These are phyloP conservation scores for Rhizopus arrhizus DNA, from an alignment of 371 early-diverging fungal species.

Conservation along the genomic window DNA sequence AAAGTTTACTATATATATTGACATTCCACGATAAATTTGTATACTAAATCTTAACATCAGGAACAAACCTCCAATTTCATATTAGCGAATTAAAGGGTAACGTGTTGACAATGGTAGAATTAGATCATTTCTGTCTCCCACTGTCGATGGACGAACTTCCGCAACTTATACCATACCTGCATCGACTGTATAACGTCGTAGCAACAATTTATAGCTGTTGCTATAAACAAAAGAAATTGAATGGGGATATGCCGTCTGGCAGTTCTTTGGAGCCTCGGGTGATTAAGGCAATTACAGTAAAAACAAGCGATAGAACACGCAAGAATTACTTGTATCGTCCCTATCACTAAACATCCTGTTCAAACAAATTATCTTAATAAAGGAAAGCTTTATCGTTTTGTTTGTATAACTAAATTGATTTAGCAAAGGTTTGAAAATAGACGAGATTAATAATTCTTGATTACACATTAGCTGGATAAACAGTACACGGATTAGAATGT, in stretches of 20 bases:
- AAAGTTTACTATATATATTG: conserved; percentile 6
- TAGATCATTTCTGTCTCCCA: conserved; percentile 4
- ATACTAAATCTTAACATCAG: conserved; percentile 3
- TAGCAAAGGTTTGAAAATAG: too few relatives aligned
- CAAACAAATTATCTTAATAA: too few relatives aligned
- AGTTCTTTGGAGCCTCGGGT: conserved; percentile 14
- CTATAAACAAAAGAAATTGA: conserved; percentile 7
- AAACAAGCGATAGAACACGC: too few relatives aligned
- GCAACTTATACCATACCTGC: conserved; percentile 8
- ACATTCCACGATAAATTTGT: conserved; percentile 2
- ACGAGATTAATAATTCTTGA: too few relatives aligned
- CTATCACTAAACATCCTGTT: too few relatives aligned
- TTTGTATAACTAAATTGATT: too few relatives aligned
- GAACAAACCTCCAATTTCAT: conserved; percentile 7
- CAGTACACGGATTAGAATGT: too few relatives aligned
- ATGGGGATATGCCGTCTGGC: conserved; percentile 6
- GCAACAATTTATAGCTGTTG: conserved; percentile 6
- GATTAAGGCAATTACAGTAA: conserved; percentile 1
- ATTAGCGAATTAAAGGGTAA: conserved; percentile 6
- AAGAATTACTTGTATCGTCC: too few relatives aligned
- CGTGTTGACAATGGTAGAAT: conserved; percentile 4
- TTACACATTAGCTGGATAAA: too few relatives aligned
- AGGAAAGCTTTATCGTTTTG: too few relatives aligned
- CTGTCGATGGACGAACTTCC: conserved; percentile 7
- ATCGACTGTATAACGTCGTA: conserved; percentile 6